These are phyloP conservation scores for Fusarium veterinarium DNA, from an alignment of 2,329 filamentous ascomycete genomes.

Conservation along the genomic window DNA sequence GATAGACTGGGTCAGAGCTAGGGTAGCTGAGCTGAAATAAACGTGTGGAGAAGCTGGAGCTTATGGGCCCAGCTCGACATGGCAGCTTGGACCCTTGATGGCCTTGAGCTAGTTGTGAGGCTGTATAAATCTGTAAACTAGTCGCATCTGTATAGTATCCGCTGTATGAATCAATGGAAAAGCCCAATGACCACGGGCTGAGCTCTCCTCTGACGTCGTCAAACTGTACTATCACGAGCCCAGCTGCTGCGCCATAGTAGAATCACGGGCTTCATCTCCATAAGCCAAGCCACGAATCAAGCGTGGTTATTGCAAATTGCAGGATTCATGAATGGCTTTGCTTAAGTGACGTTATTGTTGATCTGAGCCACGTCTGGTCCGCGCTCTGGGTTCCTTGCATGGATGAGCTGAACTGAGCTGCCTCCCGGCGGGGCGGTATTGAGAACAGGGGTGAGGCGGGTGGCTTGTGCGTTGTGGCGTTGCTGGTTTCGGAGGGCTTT, in stretches of 20 bases:
- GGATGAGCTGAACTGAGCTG: constrained; percentile 14
- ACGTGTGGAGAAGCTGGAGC: constrained; percentile 38
- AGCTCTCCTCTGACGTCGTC: constrained; percentile 13
- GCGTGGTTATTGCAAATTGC: constrained; percentile 13
- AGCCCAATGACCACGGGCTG: not conserved
- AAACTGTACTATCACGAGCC: not conserved
- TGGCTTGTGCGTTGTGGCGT: constrained; percentile 33
- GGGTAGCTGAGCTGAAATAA: constrained; percentile 29
- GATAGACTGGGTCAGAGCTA: constrained; percentile 37
- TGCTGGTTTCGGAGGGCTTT: constrained; percentile 10
- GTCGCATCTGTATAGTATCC: constrained; percentile 14
- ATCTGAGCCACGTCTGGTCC: constrained; percentile 35
- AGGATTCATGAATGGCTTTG: constrained; percentile 31
- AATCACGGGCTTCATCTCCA: not conserved
- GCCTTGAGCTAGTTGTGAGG: constrained; percentile 6
- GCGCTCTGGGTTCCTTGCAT: constrained; percentile 30
- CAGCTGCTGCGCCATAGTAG: constrained; percentile 30
- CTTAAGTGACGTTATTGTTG: constrained; percentile 27
- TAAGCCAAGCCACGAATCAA: constrained; percentile 21
- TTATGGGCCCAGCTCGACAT: constrained; percentile 31
- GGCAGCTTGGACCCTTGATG: constrained; percentile 17
- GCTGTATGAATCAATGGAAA: constrained; percentile 1
- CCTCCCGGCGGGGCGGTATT: constrained; percentile 31
- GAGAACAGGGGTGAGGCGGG: constrained; percentile 11
- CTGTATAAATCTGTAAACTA: constrained; percentile 32